phyloP scores from a whole-genome alignment of 495 filamentous ascomycete species.

The Xeromyces bisporus region DNA sequence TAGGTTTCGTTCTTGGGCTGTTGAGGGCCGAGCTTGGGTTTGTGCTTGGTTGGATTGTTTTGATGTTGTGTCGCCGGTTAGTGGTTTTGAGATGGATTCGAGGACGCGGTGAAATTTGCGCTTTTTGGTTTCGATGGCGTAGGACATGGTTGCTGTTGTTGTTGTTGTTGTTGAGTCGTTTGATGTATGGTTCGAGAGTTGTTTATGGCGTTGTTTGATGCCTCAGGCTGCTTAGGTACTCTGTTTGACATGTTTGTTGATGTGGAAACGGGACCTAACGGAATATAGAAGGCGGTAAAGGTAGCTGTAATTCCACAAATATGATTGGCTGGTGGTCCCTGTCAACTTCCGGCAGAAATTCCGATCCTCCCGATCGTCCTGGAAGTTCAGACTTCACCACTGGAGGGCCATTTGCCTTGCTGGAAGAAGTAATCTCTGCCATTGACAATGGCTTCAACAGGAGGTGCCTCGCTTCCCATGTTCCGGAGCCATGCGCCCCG shows the following conservation, averaged over 20 bases:
- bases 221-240: neutral
- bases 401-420: too few relatives aligned
- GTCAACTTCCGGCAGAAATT: neutral
- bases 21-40: conserved; percentile 14
- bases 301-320: neutral
- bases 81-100: conserved; percentile 31
- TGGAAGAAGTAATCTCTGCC: conserved; percentile 4
- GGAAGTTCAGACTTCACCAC: too few relatives aligned
- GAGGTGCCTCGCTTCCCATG: conserved; percentile 11
- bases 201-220: neutral
- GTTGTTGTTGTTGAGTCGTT: neutral
- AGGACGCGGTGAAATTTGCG: conserved; percentile 40
- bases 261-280: too few relatives aligned
- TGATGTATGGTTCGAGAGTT: neutral
- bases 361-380: neutral
- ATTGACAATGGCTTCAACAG: conserved; percentile 21
- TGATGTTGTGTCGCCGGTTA: conserved; percentile 6
- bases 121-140: conserved; percentile 36
- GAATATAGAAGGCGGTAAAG: neutral
- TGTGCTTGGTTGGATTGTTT: conserved; percentile 12
- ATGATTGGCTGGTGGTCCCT: too few relatives aligned
- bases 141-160: conserved; percentile 22
- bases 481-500: conserved; percentile 28
- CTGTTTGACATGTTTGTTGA: neutral
- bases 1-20: conserved; percentile 13